A percentile compares a stretch with the other conserved stretches of the same genome.
Conservation (phyloP, 441 rosid genomes). For the Mallotus repandus region DNA sequence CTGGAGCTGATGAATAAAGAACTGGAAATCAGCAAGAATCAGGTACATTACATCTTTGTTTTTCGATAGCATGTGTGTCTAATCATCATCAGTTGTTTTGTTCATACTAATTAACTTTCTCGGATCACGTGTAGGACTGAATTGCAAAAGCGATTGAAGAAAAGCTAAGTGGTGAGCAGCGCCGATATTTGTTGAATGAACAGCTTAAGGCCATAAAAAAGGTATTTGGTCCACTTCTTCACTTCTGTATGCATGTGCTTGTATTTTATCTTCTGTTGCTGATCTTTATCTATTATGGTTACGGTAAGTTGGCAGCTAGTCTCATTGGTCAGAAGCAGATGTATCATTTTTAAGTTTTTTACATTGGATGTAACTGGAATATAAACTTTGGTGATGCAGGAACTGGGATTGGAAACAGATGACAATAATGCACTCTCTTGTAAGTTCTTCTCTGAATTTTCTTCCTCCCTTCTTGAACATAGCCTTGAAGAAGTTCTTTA, state of each 20-base stretch:
- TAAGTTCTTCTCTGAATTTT: conserved; percentile 34
- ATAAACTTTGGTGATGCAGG: conserved; percentile 44
- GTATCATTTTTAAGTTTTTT: conserved; percentile 7
- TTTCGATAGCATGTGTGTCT: not conserved
- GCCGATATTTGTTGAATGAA: conserved; percentile 95
- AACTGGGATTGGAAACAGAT: conserved; percentile 86
- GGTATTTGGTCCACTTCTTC: conserved; percentile 43
- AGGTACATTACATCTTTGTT: conserved; percentile 43
- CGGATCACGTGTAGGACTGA: conserved; percentile 57
- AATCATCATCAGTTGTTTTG: conserved; percentile 22
- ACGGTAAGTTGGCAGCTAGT: not conserved
- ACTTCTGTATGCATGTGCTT: conserved; percentile 5
- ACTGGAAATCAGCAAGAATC: conserved; percentile 90
- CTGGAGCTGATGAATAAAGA: conserved; percentile 79
- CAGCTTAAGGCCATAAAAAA: conserved; percentile 98
- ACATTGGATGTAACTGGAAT: conserved; percentile 15
- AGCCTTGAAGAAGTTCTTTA: conserved; percentile 3
- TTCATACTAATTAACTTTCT: conserved; percentile 22
- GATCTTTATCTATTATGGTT: not conserved
- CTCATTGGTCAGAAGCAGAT: conserved; percentile 4
- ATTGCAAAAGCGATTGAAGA: conserved; percentile 99
- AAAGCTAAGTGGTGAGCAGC: conserved; percentile 97
- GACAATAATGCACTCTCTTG: conserved; percentile 82
- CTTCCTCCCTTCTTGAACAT: not conserved
- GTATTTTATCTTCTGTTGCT: conserved; percentile 2